Base-by-base conservation (phyloP, 306 rosid species). In the Calophaca sinica region DNA sequence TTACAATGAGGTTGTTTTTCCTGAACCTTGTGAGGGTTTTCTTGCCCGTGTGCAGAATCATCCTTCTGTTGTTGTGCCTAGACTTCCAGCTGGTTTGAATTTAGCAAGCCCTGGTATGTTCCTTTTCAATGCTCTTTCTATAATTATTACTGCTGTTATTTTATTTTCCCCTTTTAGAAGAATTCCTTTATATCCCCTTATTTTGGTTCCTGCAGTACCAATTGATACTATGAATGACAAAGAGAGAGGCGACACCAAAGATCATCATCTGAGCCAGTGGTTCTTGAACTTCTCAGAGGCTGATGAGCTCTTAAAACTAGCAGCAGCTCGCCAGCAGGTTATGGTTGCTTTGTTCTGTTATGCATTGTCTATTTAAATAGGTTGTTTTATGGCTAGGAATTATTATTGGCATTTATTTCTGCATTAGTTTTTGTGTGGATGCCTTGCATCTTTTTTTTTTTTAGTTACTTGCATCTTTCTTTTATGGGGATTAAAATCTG, bases 261-360 rank as follows among this genome's bases (percentile, higher is more conserved):
- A 90, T 80, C 98, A 92, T 77, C 86, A 86, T 53, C 87, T 82
- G 45, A 83, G 78, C 82, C 99, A 92, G 61, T 94, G 99, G 98
- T 92, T 92, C 87, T n/a, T 87, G 88, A 92, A 92, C 78, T 92
- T 94, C 88, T 94, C 98, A 10, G 99, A 92, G 87, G 96, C 98
- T 9, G 98, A 94, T 44, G 99, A 94, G 86, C 96, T 94, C 82
- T 86, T 87, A 69, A 94, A 94, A 82, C 93, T 94, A 41, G 98
- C 99, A 48, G 89, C 92, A 39, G 96, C 99, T 62, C 93, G 99
- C 72, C 96, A 94, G 77, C 93, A 94, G 97, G 99, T 94, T 79
- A 64, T 73, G 73, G 33, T 76, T 70, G 44, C 50, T 79, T 87
- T 62, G 20, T 68, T 67, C 51, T 59, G 44, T 57, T 50, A 45